Percentiles rank a stretch among this genome's conserved stretches.
phyloP scores from a whole-genome alignment of 768 basidiomycete species.

The Kwoniella botswanensis region DNA sequence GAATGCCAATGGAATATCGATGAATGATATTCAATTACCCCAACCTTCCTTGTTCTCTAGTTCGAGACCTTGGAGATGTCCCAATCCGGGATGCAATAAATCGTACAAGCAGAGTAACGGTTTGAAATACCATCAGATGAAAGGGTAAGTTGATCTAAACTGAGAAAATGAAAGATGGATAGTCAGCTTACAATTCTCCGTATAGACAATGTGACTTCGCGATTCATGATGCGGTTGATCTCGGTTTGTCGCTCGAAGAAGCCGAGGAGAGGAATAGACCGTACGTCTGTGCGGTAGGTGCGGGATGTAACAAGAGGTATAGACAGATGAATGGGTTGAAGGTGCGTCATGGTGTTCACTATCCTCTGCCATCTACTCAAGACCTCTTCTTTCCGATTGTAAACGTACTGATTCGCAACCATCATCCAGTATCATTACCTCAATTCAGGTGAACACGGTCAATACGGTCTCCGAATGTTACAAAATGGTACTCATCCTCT shows the following conservation, averaged over 20 bases:
- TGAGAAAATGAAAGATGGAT: not conserved
- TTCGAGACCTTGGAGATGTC: conserved; percentile 66
- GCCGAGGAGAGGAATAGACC: conserved; percentile 81
- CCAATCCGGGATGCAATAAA: conserved; percentile 94
- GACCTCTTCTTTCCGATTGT: not conserved
- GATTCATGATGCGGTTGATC: conserved; percentile 74
- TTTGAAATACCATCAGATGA: conserved; percentile 66
- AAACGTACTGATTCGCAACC: not conserved
- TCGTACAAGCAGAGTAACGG: conserved; percentile 95
- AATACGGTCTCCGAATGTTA: conserved; percentile 80
- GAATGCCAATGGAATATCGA: conserved; percentile 6
- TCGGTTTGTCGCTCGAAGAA: conserved; percentile 68
- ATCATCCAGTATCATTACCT: conserved; percentile 79
- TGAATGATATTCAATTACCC: conserved; percentile 39
- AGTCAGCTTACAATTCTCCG: not conserved
- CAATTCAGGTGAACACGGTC: conserved; percentile 94
- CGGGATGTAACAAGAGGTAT: conserved; percentile 70
- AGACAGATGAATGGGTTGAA: conserved; percentile 96
- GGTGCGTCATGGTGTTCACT: conserved; percentile 23
- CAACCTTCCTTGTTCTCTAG: conserved; percentile 54
- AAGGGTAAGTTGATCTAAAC: conserved; percentile 42
- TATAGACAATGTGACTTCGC: conserved; percentile 83
- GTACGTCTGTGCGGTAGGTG: conserved; percentile 84
- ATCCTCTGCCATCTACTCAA: conserved; percentile 58
- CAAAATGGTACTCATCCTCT: conserved; percentile 63